Percentiles rank a stretch among this genome's conserved stretches.
Conservation (phyloP, 2,329 filamentous ascomycete genomes). For the Rutstroemia sp. region DNA sequence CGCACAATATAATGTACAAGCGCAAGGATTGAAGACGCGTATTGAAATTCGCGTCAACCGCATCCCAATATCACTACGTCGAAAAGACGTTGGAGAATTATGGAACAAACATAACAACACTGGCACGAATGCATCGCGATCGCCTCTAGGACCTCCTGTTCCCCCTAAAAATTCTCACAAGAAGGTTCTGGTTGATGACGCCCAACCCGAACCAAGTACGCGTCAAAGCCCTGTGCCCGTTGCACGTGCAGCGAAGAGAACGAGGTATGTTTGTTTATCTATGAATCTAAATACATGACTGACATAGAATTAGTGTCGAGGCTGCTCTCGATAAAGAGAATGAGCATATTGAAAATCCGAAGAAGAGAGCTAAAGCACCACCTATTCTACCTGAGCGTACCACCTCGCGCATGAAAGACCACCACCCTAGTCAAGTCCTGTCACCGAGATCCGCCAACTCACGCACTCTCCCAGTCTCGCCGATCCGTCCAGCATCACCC, state of each 20-base stretch:
- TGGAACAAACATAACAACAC: conserved; percentile 24
- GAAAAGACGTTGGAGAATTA: conserved; percentile 75
- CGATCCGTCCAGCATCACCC: conserved; percentile 36
- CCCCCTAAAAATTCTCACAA: conserved; percentile 17
- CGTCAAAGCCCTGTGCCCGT: conserved; percentile 22
- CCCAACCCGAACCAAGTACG: conserved; percentile 13
- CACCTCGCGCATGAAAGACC: conserved; percentile 33
- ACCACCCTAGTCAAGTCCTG: conserved; percentile 53
- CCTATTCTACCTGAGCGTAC: conserved; percentile 29
- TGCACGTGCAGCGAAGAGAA: conserved; percentile 37
- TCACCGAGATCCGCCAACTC: conserved; percentile 81
- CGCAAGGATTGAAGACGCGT: conserved; percentile 74
- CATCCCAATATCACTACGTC: conserved; percentile 73
- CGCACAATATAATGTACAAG: conserved; percentile 82
- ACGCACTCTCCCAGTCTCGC: conserved; percentile 34
- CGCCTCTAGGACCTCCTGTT: conserved; percentile 12
- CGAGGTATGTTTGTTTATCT: conserved; percentile 38
- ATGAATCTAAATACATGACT: neutral
- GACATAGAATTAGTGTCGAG: conserved; percentile 44
- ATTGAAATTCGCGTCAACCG: conserved; percentile 92
- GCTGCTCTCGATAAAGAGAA: conserved; percentile 72
- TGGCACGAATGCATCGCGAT: conserved; percentile 1
- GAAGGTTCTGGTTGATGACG: conserved; percentile 21
- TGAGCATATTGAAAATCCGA: conserved; percentile 55
- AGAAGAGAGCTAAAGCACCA: conserved; percentile 48